Conservation (phyloP, 177 flowering plant species). For the Vitis hybrid region DNA sequence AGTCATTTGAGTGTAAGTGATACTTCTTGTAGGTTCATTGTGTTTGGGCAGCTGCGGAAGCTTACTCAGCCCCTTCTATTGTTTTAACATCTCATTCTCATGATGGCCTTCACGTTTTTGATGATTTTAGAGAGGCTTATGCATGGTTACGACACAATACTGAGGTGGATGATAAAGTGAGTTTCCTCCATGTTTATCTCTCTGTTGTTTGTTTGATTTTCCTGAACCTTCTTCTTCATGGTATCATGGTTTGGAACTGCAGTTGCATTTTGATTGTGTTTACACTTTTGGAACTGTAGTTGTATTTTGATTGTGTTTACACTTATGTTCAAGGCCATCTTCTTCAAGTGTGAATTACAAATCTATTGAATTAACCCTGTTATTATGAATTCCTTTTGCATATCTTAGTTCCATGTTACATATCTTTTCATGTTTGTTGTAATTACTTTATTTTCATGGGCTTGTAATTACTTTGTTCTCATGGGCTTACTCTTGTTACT, state of each 20-base stretch:
- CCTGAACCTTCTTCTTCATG: background rate
- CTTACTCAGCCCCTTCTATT: constrained; percentile 98
- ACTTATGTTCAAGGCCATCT: too few species aligned
- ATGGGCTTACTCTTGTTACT: too few species aligned
- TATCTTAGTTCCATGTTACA: too few species aligned
- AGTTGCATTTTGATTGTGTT: too few species aligned
- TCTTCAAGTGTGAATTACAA: too few species aligned
- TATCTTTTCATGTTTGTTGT: too few species aligned
- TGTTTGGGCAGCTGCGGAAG: constrained; percentile 99
- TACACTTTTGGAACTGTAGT: too few species aligned
- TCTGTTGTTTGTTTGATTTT: background rate
- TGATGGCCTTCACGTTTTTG: constrained; percentile 97
- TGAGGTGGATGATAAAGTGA: constrained; percentile 94
- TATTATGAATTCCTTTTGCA: too few species aligned
- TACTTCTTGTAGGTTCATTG: constrained; percentile 72
- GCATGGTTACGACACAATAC: constrained; percentile 97
- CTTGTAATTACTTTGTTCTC: too few species aligned
- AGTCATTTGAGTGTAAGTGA: constrained; percentile 1
- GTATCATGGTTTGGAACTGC: background rate
- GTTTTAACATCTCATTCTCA: constrained; percentile 83
- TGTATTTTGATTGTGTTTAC: too few species aligned
- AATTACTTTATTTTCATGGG: too few species aligned
- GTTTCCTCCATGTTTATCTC: constrained; percentile 9
- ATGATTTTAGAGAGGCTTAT: constrained; percentile 99
- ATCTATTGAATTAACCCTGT: too few species aligned